These are phyloP conservation scores for Termitomyces sp. DNA, from an alignment of 768 basidiomycete species.

Conservation along the genomic window DNA sequence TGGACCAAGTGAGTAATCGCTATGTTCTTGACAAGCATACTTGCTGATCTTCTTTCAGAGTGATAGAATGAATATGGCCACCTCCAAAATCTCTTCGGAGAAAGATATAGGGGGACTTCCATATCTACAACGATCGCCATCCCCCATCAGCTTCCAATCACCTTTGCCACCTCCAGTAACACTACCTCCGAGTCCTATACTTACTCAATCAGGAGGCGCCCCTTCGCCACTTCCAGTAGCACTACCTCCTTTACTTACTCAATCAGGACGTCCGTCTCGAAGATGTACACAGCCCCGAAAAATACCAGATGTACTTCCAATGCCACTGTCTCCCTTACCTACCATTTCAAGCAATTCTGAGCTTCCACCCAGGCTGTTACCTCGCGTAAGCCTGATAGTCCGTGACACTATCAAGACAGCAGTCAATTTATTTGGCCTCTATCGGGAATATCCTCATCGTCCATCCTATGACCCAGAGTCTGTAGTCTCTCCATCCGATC, in stretches of 20 bases:
- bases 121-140: too few species aligned
- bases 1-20: background rate
- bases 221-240: too few species aligned
- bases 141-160: too few species aligned
- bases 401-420: slow-evolving; percentile 14
- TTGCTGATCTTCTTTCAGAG: too few species aligned
- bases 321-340: background rate
- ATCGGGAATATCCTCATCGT: slow-evolving; percentile 16
- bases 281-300: background rate
- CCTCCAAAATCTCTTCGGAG: too few species aligned
- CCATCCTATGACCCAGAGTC: slow-evolving; percentile 24
- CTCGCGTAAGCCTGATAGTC: slow-evolving; percentile 14
- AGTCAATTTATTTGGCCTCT: slow-evolving; percentile 19
- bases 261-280: background rate
- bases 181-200: too few species aligned
- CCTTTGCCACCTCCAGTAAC: too few species aligned
- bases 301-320: slow-evolving; percentile 10
- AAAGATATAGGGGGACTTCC: too few species aligned
- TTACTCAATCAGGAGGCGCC: too few species aligned
- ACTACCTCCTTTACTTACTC: too few species aligned
- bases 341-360: background rate
- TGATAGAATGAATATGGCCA: too few species aligned
- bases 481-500: slow-evolving; percentile 10
- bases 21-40: background rate
- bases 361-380: background rate